These are phyloP conservation scores for Heritiera littoralis DNA, from an alignment of 345 rosid species.

Conservation along the genomic window DNA sequence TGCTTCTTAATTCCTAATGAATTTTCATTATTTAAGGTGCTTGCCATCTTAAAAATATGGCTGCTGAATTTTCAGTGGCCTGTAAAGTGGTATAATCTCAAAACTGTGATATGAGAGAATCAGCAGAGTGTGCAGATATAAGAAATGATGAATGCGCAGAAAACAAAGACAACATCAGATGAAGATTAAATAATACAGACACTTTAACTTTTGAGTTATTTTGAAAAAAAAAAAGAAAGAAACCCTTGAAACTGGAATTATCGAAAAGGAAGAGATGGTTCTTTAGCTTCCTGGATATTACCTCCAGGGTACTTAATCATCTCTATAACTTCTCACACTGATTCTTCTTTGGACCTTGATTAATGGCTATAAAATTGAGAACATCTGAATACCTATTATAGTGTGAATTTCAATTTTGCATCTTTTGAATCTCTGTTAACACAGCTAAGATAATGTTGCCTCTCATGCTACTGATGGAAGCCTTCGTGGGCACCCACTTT, in stretches of 20 bases:
- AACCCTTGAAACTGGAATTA: neutral
- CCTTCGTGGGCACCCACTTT: neutral
- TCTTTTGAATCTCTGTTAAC: neutral
- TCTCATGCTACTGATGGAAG: conserved; percentile 7
- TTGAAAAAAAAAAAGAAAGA: neutral
- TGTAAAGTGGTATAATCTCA: conserved; percentile 1
- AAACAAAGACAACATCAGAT: neutral
- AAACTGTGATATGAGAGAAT: neutral
- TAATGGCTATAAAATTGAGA: neutral
- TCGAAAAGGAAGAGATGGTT: neutral
- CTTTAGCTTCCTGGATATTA: neutral
- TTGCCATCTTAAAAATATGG: neutral
- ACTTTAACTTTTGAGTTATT: neutral
- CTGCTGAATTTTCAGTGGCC: neutral
- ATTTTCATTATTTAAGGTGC: neutral
- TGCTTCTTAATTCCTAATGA: neutral
- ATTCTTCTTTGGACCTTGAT: neutral
- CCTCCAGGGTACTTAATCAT: neutral
- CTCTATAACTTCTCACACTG: neutral
- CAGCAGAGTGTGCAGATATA: neutral
- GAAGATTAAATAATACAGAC: too few relatives aligned
- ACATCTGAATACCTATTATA: neutral
- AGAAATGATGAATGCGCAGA: neutral
- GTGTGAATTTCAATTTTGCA: neutral
- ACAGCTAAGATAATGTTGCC: neutral